Percentiles rank a stretch among this genome's conserved stretches.
Evolutionary conservation across 2,329 filamentous ascomycete species (phyloP).

Genomic region (Hypoxylon sp.): DNA sequence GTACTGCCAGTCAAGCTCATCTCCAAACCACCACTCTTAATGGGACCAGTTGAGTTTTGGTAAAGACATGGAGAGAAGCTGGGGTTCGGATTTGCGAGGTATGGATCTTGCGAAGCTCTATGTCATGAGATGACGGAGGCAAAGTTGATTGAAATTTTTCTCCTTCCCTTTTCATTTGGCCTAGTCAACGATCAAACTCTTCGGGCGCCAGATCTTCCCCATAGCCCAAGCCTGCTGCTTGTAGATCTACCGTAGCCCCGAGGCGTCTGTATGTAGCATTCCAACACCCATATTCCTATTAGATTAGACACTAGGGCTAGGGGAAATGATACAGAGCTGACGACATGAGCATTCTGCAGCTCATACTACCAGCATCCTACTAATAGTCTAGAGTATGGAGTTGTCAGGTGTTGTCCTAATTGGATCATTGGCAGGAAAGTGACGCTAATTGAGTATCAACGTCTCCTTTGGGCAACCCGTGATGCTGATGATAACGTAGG

Average conservation of each 20-base stretch:
- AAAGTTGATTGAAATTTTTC: constrained; percentile 13
- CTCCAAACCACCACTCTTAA: constrained; percentile 27
- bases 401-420: constrained; percentile 42
- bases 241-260: constrained; percentile 36
- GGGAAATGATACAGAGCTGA: constrained; percentile 35
- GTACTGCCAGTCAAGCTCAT: constrained; percentile 38
- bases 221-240: constrained; percentile 20
- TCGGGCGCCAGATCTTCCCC: constrained; percentile 33
- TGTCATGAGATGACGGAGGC: constrained; percentile 12
- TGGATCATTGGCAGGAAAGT: constrained; percentile 34
- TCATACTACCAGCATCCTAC: constrained; percentile 33
- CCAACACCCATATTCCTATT: constrained; percentile 19
- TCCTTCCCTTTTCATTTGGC: constrained; percentile 6
- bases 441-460: constrained; percentile 35
- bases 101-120: constrained; percentile 17
- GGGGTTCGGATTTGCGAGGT: constrained; percentile 19
- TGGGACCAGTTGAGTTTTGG: constrained; percentile 39
- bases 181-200: constrained; percentile 33
- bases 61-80: constrained; percentile 22
- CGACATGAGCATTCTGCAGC: constrained; percentile 37
- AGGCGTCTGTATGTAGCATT: constrained; percentile 28
- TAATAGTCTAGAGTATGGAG: constrained; percentile 41
- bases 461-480: constrained; percentile 45
- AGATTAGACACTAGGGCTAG: constrained; percentile 22
- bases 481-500: constrained; percentile 45